Percentiles rank a stretch among this genome's conserved stretches.
Evolutionary conservation across 2,329 filamentous ascomycete species (phyloP).

Genomic region (Myotisia sp.): DNA sequence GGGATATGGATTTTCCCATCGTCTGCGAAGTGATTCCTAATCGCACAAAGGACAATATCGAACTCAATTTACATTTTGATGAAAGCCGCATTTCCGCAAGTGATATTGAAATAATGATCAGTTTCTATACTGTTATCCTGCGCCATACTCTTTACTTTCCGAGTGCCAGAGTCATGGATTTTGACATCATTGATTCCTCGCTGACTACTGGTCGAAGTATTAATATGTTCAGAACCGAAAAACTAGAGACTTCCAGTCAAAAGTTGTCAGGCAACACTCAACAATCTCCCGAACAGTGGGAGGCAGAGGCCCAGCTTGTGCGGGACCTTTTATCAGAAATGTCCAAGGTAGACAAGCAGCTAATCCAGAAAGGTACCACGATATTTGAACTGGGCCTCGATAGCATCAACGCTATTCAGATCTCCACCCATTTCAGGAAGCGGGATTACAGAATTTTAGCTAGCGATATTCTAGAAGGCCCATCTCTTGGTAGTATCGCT

Average conservation of each 20-base stretch:
- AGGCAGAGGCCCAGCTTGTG: conserved; percentile 37
- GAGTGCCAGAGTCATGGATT: conserved; percentile 19
- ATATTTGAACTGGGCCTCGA: conserved; percentile 84
- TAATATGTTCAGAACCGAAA: conserved; percentile 10
- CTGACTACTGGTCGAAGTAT: not conserved
- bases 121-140: conserved; percentile 21
- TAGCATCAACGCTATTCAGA: conserved; percentile 72
- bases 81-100: conserved; percentile 15
- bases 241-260: conserved; percentile 6
- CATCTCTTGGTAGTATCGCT: conserved; percentile 24
- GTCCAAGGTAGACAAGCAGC: conserved; percentile 36
- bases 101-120: conserved; percentile 16
- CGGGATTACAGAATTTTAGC: conserved; percentile 47
- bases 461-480: conserved; percentile 55
- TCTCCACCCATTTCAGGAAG: conserved; percentile 53
- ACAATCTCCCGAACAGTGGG: conserved; percentile 30
- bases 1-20: conserved; percentile 52
- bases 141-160: conserved; percentile 23
- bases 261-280: conserved; percentile 2
- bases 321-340: conserved; percentile 45
- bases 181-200: not conserved
- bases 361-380: conserved; percentile 48
- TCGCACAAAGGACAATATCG: conserved; percentile 37
- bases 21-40: conserved; percentile 60
- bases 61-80: conserved; percentile 50